A percentile compares a stretch with the other conserved stretches of the same genome.
These are phyloP conservation scores for Seiridium cupressi DNA, from an alignment of 2,329 filamentous ascomycete species.

Conservation along the genomic window DNA sequence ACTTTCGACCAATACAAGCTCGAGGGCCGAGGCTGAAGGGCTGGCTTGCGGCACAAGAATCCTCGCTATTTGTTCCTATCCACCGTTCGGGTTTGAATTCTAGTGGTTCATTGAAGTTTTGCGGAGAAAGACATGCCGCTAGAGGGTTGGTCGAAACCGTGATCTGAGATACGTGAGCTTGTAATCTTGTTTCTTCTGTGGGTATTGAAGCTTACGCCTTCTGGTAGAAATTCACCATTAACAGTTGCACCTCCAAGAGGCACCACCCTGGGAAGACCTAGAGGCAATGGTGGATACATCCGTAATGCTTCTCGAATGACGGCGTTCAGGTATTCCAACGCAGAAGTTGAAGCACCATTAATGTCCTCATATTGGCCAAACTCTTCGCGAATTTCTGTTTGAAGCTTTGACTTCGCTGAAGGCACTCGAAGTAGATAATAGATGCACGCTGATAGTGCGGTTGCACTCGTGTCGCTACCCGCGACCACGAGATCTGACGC, in stretches of 20 bases:
- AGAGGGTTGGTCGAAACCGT: constrained; percentile 15
- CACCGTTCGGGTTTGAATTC: constrained; percentile 17
- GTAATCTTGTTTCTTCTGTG: too few relatives aligned
- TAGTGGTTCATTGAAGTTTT: constrained; percentile 15
- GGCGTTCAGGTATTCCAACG: constrained; percentile 12
- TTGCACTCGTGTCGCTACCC: constrained; percentile 46
- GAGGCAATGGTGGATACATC: constrained; percentile 11
- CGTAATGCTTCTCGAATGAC: constrained; percentile 12
- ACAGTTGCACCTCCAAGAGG: constrained; percentile 9
- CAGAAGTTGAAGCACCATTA: neutral
- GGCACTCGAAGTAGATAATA: constrained; percentile 25
- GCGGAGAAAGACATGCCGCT: constrained; percentile 10
- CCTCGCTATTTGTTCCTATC: constrained; percentile 5
- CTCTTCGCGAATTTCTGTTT: constrained; percentile 18
- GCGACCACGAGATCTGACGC: constrained; percentile 20
- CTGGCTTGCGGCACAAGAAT: constrained; percentile 12
- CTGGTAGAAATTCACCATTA: neutral
- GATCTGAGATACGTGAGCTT: neutral
- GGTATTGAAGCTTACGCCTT: neutral
- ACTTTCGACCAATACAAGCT: neutral
- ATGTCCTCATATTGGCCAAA: constrained; percentile 20
- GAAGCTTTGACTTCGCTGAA: constrained; percentile 14
- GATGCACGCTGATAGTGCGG: constrained; percentile 28
- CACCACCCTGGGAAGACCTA: constrained; percentile 11
- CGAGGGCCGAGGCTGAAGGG: constrained; percentile 13